A percentile compares a stretch with the other conserved stretches of the same genome.
Evolutionary conservation across 2,329 filamentous ascomycete genomes (phyloP).

Genomic region (Chaetomiaceae sp.): DNA sequence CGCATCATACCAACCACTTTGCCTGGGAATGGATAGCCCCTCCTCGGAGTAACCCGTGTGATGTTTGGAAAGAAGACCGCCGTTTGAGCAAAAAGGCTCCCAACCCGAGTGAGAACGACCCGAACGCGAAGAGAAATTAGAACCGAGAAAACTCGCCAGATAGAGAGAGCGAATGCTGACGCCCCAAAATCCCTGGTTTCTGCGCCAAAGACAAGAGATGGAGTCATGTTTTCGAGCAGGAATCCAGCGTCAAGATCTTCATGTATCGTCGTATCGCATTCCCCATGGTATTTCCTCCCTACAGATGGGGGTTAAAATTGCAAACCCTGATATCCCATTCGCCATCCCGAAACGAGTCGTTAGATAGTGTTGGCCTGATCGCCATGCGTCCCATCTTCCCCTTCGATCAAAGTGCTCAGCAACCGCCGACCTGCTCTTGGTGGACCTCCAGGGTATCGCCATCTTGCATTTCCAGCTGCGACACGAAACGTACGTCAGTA

Average conservation of each 20-base stretch:
- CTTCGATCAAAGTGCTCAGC: slow-evolving; percentile 18
- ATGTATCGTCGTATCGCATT: background rate
- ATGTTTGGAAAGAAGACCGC: too few relatives aligned
- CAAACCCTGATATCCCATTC: slow-evolving; percentile 1
- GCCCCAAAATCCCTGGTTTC: background rate
- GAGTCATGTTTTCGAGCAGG: background rate
- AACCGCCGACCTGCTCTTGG: slow-evolving; percentile 92
- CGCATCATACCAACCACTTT: too few relatives aligned
- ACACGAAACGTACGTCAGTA: slow-evolving; percentile 21
- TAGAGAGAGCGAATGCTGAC: background rate
- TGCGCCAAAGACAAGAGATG: slow-evolving; percentile 1
- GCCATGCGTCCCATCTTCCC: background rate
- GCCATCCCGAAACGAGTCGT: background rate
- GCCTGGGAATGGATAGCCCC: too few relatives aligned
- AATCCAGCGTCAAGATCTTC: background rate
- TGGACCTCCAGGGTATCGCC: slow-evolving; percentile 96
- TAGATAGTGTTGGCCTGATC: background rate
- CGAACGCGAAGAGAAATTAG: too few relatives aligned
- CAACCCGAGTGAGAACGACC: too few relatives aligned
- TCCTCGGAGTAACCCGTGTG: too few relatives aligned
- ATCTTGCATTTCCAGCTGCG: slow-evolving; percentile 90
- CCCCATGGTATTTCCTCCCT: background rate
- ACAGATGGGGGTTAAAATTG: background rate
- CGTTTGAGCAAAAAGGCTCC: too few relatives aligned
- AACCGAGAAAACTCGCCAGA: too few relatives aligned